Percentiles rank a stretch among this genome's conserved stretches.
phyloP scores from a whole-genome alignment of 495 filamentous ascomycete genomes.

The Xeromyces bisporus region DNA sequence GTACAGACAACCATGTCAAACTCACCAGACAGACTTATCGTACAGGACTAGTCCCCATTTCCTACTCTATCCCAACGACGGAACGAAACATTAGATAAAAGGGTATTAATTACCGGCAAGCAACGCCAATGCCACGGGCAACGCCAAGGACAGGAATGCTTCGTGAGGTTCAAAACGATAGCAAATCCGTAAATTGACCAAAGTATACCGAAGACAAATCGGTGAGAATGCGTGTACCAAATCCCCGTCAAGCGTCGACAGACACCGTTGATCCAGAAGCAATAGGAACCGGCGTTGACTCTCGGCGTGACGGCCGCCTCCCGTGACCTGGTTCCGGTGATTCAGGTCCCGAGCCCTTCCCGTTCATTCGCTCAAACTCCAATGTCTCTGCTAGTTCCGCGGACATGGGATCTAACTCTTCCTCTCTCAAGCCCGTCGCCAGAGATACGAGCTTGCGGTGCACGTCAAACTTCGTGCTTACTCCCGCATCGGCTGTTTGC shows the following conservation, averaged over 20 bases:
- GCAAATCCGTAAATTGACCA: too few species aligned
- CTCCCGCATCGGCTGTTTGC: constrained; percentile 31
- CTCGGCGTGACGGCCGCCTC: constrained; percentile 9
- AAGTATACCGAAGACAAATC: constrained; percentile 13
- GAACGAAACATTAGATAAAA: too few species aligned
- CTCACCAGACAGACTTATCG: too few species aligned
- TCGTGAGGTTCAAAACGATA: constrained; percentile 27
- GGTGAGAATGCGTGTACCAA: constrained; percentile 1
- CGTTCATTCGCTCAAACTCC: constrained; percentile 30
- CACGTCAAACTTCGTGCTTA: constrained; percentile 34
- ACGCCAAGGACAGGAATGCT: constrained; percentile 7
- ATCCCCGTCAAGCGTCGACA: constrained; percentile 17
- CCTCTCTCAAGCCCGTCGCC: constrained; percentile 32
- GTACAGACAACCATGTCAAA: too few species aligned
- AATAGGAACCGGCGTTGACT: constrained; percentile 10
- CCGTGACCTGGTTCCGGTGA: constrained; percentile 15
- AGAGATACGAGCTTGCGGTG: constrained; percentile 36
- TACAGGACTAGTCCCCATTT: too few species aligned
- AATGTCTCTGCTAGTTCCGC: constrained; percentile 29
- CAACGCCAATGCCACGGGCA: too few species aligned
- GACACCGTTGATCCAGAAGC: constrained; percentile 13
- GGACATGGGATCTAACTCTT: constrained; percentile 32
- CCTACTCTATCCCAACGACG: too few species aligned
- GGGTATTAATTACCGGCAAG: too few species aligned
- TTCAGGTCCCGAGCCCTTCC: constrained; percentile 14